phyloP scores from a whole-genome alignment of 768 basidiomycete genomes.

The Calocera cornea region DNA sequence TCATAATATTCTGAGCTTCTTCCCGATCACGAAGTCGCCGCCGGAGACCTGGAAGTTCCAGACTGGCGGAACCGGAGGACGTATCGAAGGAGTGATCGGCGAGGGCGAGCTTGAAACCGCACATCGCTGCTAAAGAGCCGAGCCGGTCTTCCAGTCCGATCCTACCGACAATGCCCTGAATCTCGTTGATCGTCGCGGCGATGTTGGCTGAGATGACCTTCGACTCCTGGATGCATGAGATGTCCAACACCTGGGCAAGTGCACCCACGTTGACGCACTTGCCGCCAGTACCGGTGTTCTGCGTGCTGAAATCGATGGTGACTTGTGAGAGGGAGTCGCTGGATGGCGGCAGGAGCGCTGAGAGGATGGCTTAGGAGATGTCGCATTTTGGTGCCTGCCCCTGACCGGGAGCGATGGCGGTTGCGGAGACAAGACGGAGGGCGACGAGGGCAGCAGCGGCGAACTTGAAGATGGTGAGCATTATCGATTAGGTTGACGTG shows the following conservation, averaged over 20 bases:
- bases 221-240: constrained; percentile 20
- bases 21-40: not conserved
- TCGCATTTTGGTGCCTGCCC: not conserved
- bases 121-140: not conserved
- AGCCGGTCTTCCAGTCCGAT: not conserved
- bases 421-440: not conserved
- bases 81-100: constrained; percentile 12
- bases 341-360: constrained; percentile 2
- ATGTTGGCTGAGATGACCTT: constrained; percentile 11
- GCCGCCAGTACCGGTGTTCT: constrained; percentile 36
- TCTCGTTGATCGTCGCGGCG: not conserved
- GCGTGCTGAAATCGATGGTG: constrained; percentile 22
- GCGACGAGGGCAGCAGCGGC: not conserved
- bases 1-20: not conserved
- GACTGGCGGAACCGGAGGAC: not conserved
- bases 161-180: not conserved
- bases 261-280: constrained; percentile 35
- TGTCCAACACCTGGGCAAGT: constrained; percentile 25
- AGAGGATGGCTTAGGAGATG: not conserved
- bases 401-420: not conserved
- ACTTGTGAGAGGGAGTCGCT: constrained; percentile 16
- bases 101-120: constrained; percentile 6
- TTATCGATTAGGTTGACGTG: not conserved
- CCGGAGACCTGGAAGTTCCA: constrained; percentile 9
- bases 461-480: not conserved